Evolutionary conservation across 2,329 filamentous ascomycete genomes (phyloP), one percentile per base, ranked within the genome.

Genomic region (Sclerotinia nivalis): DNA sequence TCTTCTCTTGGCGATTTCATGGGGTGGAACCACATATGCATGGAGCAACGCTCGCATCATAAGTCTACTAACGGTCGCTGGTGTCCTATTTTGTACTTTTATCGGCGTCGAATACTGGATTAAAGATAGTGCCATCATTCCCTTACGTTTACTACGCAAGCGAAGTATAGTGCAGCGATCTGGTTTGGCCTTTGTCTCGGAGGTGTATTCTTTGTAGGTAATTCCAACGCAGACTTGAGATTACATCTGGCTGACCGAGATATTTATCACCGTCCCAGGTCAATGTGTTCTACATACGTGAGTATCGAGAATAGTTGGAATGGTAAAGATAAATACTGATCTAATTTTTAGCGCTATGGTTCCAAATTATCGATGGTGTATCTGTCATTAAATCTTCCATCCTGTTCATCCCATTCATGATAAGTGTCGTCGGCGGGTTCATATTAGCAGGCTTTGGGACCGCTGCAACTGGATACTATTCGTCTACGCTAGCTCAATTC

Each of bases 401-500:
- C 20, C 47, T 54, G 2, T 54, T 54, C 52, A 54, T 22, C 15
- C 47, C 47, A 55, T 55, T 55, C 28, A 55, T 55, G 28, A 55
- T 55, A 5, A 55, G 28, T 55, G 28, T 34, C 28, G 28, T 55
- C 6, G 52, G 52, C 15, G 52, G 28, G 20, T 56, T 56, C 7
- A 56, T 56, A 31, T n/a, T 56, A 10, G 31, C 73, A 25, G 78
- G 78, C 34, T 74, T 75, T 45, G 75, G 77, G 34, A 74, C 73
- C 2, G 76, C 76, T 12, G 75, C 25, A 74, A 60, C 47, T 10
- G 72, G 72, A 76, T 69, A 25, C 65, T 71, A 67, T 65, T 61
- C 72, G 15, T 83, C 84, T 5, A 87, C 85, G 0, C 82, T 82
- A 50, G 62, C 1, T 66, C 71, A 4, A 76, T 62, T 68, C 10